Base-by-base conservation (phyloP, 2,329 filamentous ascomycete genomes). In the Eutypa lata region DNA sequence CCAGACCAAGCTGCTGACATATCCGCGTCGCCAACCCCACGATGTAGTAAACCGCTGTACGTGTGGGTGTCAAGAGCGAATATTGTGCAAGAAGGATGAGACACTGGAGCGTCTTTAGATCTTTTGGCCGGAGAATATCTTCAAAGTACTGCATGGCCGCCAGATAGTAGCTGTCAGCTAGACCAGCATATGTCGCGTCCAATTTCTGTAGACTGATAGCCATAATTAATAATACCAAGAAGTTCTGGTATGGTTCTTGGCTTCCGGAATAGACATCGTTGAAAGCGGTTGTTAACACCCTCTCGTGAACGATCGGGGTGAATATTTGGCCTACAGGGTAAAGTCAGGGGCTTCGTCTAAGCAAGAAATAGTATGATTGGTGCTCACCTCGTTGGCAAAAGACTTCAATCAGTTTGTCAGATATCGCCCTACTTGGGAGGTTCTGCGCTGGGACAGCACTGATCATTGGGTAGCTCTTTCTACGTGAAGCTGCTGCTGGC, bases 151-250 rank as follows among this genome's bases (percentile, higher is more conserved):
- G 85, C 74, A 97, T 86, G 5, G 93, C 93, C 22, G 92, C 89
- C 21, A 97, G 80, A 65, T 97, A 97, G 73, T 96, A 97, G 67
- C 91, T 92, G 71, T 97, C 93, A 28, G 94, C 93, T 26, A 97
- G 76, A 22, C 92, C 92, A n/a, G 92, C 91, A 69, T 94, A 97
- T 59, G 90, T 86, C 0, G 87, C 83, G 66, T 92, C 90, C 64
- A 97, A 80, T 70, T 95, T 96, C 71, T 97, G 93, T 71, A 97
- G 82, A 68, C 91, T 93, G 65, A 97, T 96, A 28, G 94, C 93
- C 65, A 97, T 86, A 50, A 97, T 90, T 84, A 97, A 92, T 53
- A 90, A 87, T 48, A 95, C 76, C 44, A 93, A 83, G 64, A 97
- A 97, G 63, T 94, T 91, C 66, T 92, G 87, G 68, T 92, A 93